Base-by-base conservation (phyloP, 2,329 filamentous ascomycete genomes). In the Cadophora sp. region DNA sequence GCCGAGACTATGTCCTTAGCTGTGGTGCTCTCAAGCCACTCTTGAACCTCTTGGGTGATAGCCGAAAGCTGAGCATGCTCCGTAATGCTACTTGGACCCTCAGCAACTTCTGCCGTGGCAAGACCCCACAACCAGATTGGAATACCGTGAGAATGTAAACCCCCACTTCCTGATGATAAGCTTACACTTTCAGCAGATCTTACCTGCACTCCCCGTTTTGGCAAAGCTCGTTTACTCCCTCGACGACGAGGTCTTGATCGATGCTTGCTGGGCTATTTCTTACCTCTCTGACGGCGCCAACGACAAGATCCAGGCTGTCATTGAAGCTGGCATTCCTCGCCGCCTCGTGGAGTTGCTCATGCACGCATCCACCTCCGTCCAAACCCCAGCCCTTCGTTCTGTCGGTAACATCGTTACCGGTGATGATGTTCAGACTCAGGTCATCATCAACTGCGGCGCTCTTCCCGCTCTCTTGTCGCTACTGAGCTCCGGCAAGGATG, bases 81-180 rank as follows among this genome's bases (percentile, higher is more conserved):
- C 89, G 96, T 74, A 99, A 99, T 79, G 96, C 96, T 43, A 99
- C 96, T 27, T 99, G 96, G 96, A 99, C 96, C 53, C 84, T 99
- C 66, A 98, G 96, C 87, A 99, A 99, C 86, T 99, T 99, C 84
- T 99, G 96, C 84, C 93, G 96, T 85, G 96, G 96, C 82, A 99
- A 99, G 88, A 97, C 95, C 9, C 96, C 96, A 61, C 96, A 99
- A 83, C 96, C 96, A 56, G 96, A 99, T 79, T 99, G 96, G 96
- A 89, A 89, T 78, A 97, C 93, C 45, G 94, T 97, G 86, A 81
- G 93, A 20, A 66, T 65, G n/a, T 45, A 30, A 59, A 39, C 36
- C 61, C 41, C 3, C 59, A 48, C 41, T 66, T 27, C 30, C 64
- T 59, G 70, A 70, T 76, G 62, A 59, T 60, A 65, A 66, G 72